Conservation (phyloP, 305 asterid genomes). For the Ilex paraguariensis region DNA sequence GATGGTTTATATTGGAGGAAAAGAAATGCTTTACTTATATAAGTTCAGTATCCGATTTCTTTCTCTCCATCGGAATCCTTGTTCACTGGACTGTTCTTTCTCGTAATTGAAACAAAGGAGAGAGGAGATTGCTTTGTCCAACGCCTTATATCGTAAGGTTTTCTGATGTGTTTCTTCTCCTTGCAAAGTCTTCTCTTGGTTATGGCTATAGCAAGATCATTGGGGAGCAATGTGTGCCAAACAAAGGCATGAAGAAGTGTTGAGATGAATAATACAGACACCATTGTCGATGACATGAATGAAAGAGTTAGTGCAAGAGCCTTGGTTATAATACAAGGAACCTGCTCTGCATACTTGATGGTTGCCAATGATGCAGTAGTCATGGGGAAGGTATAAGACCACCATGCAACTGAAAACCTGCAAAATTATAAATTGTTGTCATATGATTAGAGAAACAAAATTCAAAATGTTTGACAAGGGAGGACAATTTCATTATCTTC, state of each 20-base stretch:
- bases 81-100: conserved; percentile 42
- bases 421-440: not conserved
- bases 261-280: conserved; percentile 51
- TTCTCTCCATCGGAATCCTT: conserved; percentile 36
- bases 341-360: conserved; percentile 81
- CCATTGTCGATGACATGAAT: conserved; percentile 80
- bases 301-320: conserved; percentile 65
- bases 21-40: too few species aligned
- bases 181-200: conserved; percentile 45
- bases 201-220: conserved; percentile 91
- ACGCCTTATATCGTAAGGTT: conserved; percentile 44
- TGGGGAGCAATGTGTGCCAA: conserved; percentile 80
- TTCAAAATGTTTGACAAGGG: not conserved
- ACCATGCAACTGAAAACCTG: conserved; percentile 96
- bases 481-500: not conserved
- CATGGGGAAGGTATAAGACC: conserved; percentile 98
- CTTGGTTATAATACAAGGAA: conserved; percentile 46
- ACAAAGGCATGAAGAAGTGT: conserved; percentile 79
- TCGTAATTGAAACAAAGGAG: conserved; percentile 36
- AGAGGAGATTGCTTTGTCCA: conserved; percentile 71
- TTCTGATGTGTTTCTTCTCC: conserved; percentile 53
- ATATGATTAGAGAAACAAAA: not conserved
- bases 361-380: conserved; percentile 89
- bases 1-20: too few species aligned
- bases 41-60: not conserved